Evolutionary conservation across 805 yeast genomes (phyloP).

Genomic region (Kodamaea restingae): DNA sequence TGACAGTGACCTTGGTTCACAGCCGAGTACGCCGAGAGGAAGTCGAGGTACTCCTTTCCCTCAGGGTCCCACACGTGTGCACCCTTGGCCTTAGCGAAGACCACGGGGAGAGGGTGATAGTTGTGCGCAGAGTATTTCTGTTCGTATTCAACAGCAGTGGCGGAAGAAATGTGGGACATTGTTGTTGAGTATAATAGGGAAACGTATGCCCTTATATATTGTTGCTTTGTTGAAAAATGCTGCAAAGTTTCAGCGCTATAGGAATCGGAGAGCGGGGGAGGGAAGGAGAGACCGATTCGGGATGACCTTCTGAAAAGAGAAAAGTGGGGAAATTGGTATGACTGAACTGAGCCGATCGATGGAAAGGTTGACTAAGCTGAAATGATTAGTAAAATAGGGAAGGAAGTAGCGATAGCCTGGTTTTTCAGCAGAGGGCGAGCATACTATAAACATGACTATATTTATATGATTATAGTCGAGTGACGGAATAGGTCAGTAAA

Average conservation of each 20-base stretch:
- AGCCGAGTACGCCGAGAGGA: conserved; percentile 92
- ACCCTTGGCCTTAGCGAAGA: conserved; percentile 79
- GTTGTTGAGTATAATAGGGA: conserved; percentile 6
- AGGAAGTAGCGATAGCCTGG: too few species aligned
- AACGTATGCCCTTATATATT: conserved; percentile 1
- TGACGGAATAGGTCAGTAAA: too few species aligned
- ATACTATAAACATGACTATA: too few species aligned
- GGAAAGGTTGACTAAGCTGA: not conserved
- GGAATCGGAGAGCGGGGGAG: conserved; percentile 11
- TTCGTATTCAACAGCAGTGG: conserved; percentile 65
- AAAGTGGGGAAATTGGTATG: not conserved
- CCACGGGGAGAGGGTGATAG: conserved; percentile 96
- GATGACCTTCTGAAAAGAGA: conserved; percentile 1
- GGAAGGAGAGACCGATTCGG: conserved; percentile 12
- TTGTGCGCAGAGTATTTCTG: conserved; percentile 88
- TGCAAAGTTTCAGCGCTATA: conserved; percentile 5
- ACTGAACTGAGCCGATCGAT: not conserved
- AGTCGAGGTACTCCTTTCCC: conserved; percentile 89
- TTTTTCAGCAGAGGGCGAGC: too few species aligned
- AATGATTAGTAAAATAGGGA: too few species aligned
- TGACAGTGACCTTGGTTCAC: conserved; percentile 98
- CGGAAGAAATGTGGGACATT: conserved; percentile 50
- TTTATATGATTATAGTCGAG: too few species aligned
- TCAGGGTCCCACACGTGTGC: conserved; percentile 98
- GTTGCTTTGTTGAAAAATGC: conserved; percentile 7